Conservation (phyloP, 805 yeast genomes). For the Wickerhamiella australiensis region DNA sequence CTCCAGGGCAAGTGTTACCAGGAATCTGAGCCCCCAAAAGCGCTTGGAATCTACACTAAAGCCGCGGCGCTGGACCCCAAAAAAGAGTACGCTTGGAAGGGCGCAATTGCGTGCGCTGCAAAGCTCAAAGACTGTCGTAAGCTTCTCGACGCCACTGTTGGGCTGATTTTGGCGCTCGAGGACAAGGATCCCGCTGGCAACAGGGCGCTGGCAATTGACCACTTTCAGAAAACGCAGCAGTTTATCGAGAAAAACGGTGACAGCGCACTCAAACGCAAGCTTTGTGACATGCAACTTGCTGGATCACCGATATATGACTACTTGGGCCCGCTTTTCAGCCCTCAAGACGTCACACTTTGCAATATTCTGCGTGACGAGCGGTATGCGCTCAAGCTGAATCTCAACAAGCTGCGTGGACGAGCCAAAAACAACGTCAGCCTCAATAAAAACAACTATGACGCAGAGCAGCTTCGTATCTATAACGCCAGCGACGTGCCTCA, state of each 20-base stretch:
- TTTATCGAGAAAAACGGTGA: slow-evolving; percentile 16
- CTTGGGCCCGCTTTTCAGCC: slow-evolving; percentile 24
- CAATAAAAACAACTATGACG: slow-evolving; percentile 13
- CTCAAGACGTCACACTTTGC: slow-evolving; percentile 21
- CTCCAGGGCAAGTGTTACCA: slow-evolving; percentile 58
- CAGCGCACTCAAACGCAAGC: slow-evolving; percentile 12
- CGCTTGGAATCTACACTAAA: slow-evolving; percentile 37
- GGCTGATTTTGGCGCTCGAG: slow-evolving; percentile 16
- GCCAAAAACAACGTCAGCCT: slow-evolving; percentile 20
- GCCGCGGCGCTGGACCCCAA: slow-evolving; percentile 34
- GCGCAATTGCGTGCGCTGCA: slow-evolving; percentile 35
- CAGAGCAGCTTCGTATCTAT: slow-evolving; percentile 36
- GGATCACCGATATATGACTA: slow-evolving; percentile 23
- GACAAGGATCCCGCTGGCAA: slow-evolving; percentile 18
- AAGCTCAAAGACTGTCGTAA: slow-evolving; percentile 16
- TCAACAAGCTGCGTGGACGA: slow-evolving; percentile 21
- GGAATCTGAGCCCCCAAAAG: slow-evolving; percentile 36
- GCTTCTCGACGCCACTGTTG: slow-evolving; percentile 19
- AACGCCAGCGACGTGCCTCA: slow-evolving; percentile 39
- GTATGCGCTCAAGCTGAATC: slow-evolving; percentile 20
- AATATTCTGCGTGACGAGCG: slow-evolving; percentile 21
- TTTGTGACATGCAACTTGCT: slow-evolving; percentile 24
- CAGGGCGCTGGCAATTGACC: slow-evolving; percentile 19
- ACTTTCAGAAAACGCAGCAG: slow-evolving; percentile 17
- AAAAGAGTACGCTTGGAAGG: slow-evolving; percentile 69